phyloP scores from a whole-genome alignment of 441 rosid genomes.

The Breynia disticha region DNA sequence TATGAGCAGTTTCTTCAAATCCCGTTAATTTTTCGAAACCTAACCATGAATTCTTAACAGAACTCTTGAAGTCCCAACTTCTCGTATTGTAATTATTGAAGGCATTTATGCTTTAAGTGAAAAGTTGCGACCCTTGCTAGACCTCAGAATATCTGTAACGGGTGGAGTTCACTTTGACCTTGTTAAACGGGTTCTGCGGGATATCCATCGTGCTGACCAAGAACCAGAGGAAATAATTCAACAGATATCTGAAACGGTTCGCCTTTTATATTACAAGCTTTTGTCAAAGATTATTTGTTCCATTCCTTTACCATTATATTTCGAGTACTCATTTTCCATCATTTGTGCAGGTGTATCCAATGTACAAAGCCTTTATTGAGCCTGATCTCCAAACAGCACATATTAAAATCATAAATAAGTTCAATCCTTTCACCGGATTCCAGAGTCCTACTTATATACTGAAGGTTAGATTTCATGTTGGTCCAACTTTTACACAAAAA shows the following conservation, averaged over 20 bases:
- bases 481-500: conserved; percentile 3
- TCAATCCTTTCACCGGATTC: conserved; percentile 94
- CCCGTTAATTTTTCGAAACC: conserved; percentile 1
- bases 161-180: conserved; percentile 99
- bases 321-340: conserved; percentile 10
- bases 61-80: conserved; percentile 82
- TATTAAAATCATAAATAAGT: conserved; percentile 78
- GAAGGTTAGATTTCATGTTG: conserved; percentile 42
- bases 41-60: conserved; percentile 34
- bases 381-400: conserved; percentile 98
- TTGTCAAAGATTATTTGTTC: conserved; percentile 3
- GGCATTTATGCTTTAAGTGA: conserved; percentile 95
- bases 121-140: conserved; percentile 75
- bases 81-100: conserved; percentile 83
- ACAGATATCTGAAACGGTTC: conserved; percentile 96
- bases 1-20: background rate
- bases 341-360: conserved; percentile 80
- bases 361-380: conserved; percentile 99
- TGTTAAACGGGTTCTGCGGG: conserved; percentile 90
- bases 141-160: conserved; percentile 82
- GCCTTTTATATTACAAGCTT: conserved; percentile 10
- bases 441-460: conserved; percentile 92
- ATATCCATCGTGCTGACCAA: conserved; percentile 98
- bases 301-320: conserved; percentile 4
- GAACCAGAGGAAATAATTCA: conserved; percentile 96